Evolutionary conservation across 345 rosid species (phyloP).

Genomic region (Syzygium oleosum): DNA sequence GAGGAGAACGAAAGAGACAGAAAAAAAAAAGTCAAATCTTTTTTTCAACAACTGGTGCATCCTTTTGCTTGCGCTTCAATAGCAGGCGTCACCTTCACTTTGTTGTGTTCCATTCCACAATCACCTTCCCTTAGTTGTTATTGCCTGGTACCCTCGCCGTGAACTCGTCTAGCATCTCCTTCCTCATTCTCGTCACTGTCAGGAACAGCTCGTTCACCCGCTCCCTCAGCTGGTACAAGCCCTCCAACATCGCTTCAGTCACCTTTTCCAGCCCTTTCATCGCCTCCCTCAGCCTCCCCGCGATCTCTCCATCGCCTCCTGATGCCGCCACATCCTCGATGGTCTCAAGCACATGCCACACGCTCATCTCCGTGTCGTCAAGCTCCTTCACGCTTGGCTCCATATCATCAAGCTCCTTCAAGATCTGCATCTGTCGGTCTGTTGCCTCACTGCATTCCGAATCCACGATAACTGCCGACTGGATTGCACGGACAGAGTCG

Average conservation of each 20-base stretch:
- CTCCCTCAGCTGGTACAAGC: background rate
- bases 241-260: accelerated
- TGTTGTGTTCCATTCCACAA: too few species aligned
- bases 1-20: too few species aligned
- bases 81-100: too few species aligned
- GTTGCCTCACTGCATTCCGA: background rate
- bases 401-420: background rate
- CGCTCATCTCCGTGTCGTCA: background rate
- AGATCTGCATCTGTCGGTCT: background rate
- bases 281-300: background rate
- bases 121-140: too few species aligned
- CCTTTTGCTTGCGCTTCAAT: too few species aligned
- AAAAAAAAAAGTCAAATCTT: too few species aligned
- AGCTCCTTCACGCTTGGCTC: background rate
- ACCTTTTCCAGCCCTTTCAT: background rate
- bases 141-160: background rate
- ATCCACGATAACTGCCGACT: background rate
- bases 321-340: background rate
- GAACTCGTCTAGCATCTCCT: background rate
- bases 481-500: background rate
- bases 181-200: background rate
- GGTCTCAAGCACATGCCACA: background rate
- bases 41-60: too few species aligned
- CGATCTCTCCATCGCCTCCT: background rate
- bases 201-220: background rate